A percentile compares a stretch with the other conserved stretches of the same genome.
These are phyloP conservation scores for Cordia subcordata DNA, from an alignment of 257 asterid genomes.

Conservation along the genomic window DNA sequence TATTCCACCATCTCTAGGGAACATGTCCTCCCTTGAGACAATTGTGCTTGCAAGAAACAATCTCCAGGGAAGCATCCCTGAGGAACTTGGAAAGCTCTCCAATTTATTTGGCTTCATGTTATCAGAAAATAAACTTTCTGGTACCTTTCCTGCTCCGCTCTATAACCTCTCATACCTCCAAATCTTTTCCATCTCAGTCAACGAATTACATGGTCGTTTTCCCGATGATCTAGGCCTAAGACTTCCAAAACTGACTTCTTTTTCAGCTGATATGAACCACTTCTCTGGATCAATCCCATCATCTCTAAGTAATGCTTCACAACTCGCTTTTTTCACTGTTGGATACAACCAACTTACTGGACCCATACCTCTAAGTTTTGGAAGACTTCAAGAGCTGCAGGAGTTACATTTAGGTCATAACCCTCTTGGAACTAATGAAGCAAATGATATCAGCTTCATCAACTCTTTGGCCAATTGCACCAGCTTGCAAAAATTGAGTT, in stretches of 20 bases:
- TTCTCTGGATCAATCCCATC: constrained; percentile 25
- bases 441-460: constrained; percentile 13
- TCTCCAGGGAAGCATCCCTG: constrained; percentile 21
- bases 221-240: constrained; percentile 21
- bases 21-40: constrained; percentile 9
- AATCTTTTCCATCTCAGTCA: constrained; percentile 7
- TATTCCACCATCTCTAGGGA: constrained; percentile 25
- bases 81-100: constrained; percentile 6
- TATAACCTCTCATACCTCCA: constrained; percentile 17
- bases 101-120: constrained; percentile 2
- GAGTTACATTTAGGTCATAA: constrained; percentile 14
- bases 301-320: constrained; percentile 27
- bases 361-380: constrained; percentile 7
- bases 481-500: constrained; percentile 13
- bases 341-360: constrained; percentile 16
- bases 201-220: constrained; percentile 15
- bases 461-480: constrained; percentile 32
- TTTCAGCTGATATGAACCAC: constrained; percentile 14
- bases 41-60: constrained; percentile 10
- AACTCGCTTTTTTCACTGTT: constrained; percentile 17
- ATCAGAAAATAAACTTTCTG: constrained; percentile 11
- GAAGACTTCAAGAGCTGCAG: constrained; percentile 13
- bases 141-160: constrained; percentile 16
- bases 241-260: constrained; percentile 16
- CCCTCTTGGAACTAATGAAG: constrained; percentile 16